Percentiles rank a stretch among this genome's conserved stretches.
Evolutionary conservation across 345 rosid genomes (phyloP).

Genomic region (Eucalyptus erythrocorys): DNA sequence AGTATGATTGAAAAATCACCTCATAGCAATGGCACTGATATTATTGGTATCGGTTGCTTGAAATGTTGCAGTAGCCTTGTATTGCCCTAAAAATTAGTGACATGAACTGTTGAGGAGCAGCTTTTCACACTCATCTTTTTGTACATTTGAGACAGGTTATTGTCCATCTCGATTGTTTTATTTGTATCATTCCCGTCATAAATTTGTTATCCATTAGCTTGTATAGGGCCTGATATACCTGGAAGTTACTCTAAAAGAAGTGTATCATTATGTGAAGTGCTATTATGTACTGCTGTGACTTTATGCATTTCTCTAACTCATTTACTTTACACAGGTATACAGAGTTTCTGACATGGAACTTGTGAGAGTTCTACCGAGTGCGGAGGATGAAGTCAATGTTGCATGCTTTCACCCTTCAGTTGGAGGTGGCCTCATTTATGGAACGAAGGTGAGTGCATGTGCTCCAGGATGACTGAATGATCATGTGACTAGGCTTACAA

Average conservation of each 20-base stretch:
- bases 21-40: neutral
- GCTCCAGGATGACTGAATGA: neutral
- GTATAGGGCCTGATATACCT: neutral
- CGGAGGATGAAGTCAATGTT: conserved; percentile 87
- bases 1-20: neutral
- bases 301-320: neutral
- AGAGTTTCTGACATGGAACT: conserved; percentile 89
- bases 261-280: neutral
- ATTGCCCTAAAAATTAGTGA: neutral
- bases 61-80: neutral
- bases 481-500: neutral
- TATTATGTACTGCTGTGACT: neutral
- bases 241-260: neutral
- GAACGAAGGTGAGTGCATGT: conserved; percentile 47
- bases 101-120: neutral
- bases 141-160: neutral
- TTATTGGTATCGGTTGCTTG: neutral
- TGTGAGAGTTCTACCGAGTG: conserved; percentile 78
- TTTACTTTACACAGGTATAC: conserved; percentile 35
- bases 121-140: neutral
- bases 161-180: neutral
- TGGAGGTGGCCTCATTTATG: conserved; percentile 90
- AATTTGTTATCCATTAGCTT: neutral
- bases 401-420: conserved; percentile 87
- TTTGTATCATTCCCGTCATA: neutral